Base-by-base conservation (phyloP, 1,284 basidiomycete genomes). In the Cryptococcus sp. region DNA sequence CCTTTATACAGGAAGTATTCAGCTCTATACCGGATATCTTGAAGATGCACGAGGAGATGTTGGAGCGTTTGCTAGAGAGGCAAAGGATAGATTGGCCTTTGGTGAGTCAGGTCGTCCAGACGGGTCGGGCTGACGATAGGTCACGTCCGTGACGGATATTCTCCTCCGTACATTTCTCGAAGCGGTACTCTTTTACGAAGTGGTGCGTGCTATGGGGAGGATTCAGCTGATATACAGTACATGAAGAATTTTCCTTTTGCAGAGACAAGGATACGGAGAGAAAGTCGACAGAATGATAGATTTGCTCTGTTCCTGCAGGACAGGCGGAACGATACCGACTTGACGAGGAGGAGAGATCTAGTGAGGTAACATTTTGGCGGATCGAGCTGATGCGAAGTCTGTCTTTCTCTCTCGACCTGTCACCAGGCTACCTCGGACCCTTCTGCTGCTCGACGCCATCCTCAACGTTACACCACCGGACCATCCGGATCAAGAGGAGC, bases 401-500 rank as follows among this genome's bases (percentile, higher is more conserved):
- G 86, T 85, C 2, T 85, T 91, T 62, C 76, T 90, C 19, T 86
- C 84, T 6, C 78, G 88, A 5, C 87, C 88, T 0, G 83, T 89
- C 19, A 88, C 86, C 2, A 82, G 87, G 16, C 78, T 91, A 21
- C 87, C 86, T 12, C 79, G 87, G 25, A 75, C 90, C 1, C 79
- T 79, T 43, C 78, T 91, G 6, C 71, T 87, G 0, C 74, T 91
- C n/a, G 81, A 85, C 55, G 80, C 82, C 44, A 75, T 85, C 7
- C 68, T 80, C 48, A 84, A 86, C 59, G 69, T 79, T 36, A 87
- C 86, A 0, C 63, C 65, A 10, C 33, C 25, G 5, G 63, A 63
- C 48, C 65, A 68, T 54, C 57, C 59, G 4, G 65, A 68, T 48
- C 34, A 49, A 12, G 60, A 64, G n/a, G 58, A 81, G 65, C 52